Conservation (phyloP, 2,329 filamentous ascomycete species). For the Venturia aucupariae region DNA sequence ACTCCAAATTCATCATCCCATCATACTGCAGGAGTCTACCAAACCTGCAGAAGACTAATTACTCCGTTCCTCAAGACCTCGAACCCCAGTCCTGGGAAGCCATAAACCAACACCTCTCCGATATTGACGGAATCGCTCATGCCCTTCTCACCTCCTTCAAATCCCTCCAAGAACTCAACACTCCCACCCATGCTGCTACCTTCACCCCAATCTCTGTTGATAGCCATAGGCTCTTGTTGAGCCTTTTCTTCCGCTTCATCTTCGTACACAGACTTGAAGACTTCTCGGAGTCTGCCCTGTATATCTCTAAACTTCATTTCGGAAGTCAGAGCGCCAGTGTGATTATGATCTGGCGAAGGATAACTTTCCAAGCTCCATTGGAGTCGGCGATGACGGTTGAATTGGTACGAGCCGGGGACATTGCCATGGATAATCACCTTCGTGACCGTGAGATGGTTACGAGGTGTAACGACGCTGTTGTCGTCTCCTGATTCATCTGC, state of each 20-base stretch:
- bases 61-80: slow-evolving; percentile 90
- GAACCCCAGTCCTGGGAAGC: slow-evolving; percentile 88
- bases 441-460: slow-evolving; percentile 68
- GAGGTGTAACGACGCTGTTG: slow-evolving; percentile 18
- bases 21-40: background rate
- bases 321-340: slow-evolving; percentile 45
- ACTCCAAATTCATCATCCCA: background rate
- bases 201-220: slow-evolving; percentile 85
- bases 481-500: slow-evolving; percentile 20
- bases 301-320: slow-evolving; percentile 72
- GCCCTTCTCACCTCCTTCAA: slow-evolving; percentile 35
- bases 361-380: slow-evolving; percentile 63
- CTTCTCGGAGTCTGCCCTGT: slow-evolving; percentile 55
- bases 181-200: slow-evolving; percentile 70
- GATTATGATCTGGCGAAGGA: background rate
- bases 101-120: slow-evolving; percentile 76
- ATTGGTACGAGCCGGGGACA: slow-evolving; percentile 89
- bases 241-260: slow-evolving; percentile 44
- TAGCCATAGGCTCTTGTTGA: slow-evolving; percentile 60
- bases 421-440: slow-evolving; percentile 94
- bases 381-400: slow-evolving; percentile 85
- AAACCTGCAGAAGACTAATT: slow-evolving; percentile 83
- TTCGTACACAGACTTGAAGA: slow-evolving; percentile 60
- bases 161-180: slow-evolving; percentile 35
- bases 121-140: slow-evolving; percentile 36